Evolutionary conservation across 345 rosid species (phyloP), one percentile per base, ranked within the genome.

Genomic region (Populus pruinosa): DNA sequence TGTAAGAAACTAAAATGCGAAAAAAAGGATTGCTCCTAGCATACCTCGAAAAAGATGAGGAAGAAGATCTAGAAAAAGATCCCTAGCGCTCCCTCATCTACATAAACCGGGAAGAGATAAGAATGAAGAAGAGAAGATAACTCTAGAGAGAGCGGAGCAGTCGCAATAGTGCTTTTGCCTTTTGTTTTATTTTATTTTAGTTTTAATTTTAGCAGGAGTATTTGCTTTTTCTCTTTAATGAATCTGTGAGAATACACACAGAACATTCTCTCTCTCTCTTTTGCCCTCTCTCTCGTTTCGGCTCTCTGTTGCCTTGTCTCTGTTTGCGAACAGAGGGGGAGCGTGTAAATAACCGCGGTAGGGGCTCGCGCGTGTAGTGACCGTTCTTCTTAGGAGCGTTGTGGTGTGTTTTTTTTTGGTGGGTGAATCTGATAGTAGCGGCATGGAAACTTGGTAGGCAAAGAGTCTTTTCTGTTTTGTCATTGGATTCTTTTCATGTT

Each of bases 231-330:
- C 72, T n/a, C 72, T 43, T 69, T 69, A 39, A 69, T 83, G 90
- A 87, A 87, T 90, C 87, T 84, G 78, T 65, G 43, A 62, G 31
- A 78, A 79, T 76, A 69, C 83, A 14, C 83, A 7, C 80, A 10
- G 67, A 62, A 49, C 66, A 36, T 31, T 72, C 72, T 67, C 53
- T 80, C 73, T 69, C 71, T 27, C 75, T 63, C 53, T 38, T 7
- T 2, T 33, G 36, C 36, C 36, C 36, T 33, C 36, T 4, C 31
- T 38, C 23, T 17, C 13, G 2, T 11, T 21, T 41, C 7, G 50
- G 64, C 62, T 14, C 39, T 33, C 25, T 47, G 41, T 66, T 65
- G 66, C n/a, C 29, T 67, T 80, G 74, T 59, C 62, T 25, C 33
- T 39, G 69, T 31, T 31, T 18, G 43, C 43, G 43, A 39, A 9